These are phyloP conservation scores for Porcisia deanei DNA, from an alignment of 208 protist species.

Conservation along the genomic window DNA sequence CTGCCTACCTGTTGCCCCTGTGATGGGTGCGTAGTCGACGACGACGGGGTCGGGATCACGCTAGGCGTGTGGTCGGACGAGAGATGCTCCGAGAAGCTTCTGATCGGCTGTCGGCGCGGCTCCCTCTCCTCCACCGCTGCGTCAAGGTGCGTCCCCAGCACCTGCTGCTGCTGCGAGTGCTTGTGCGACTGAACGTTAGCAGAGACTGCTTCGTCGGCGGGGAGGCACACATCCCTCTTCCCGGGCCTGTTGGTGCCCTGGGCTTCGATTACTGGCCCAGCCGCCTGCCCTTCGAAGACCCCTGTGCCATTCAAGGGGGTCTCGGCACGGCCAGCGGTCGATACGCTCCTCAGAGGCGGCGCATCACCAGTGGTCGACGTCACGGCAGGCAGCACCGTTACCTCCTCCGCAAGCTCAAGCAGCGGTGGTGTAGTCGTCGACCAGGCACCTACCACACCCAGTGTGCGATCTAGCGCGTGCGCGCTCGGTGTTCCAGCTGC, in stretches of 20 bases:
- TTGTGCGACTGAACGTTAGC: background rate
- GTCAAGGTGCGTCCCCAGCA: background rate
- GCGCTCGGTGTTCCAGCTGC: background rate
- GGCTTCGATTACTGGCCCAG: background rate
- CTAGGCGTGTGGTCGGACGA: constrained; percentile 20
- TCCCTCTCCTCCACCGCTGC: background rate
- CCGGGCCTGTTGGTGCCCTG: background rate
- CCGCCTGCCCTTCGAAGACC: background rate
- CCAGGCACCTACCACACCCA: background rate
- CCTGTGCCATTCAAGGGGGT: background rate
- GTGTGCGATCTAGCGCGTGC: background rate
- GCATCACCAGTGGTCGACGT: background rate
- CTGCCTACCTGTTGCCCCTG: background rate
- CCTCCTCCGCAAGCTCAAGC: constrained; percentile 12
- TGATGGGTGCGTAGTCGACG: constrained; percentile 13
- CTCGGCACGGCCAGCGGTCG: background rate
- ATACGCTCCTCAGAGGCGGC: background rate
- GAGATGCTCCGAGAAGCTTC: background rate
- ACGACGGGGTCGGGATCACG: constrained; percentile 11
- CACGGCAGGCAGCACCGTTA: constrained; percentile 3
- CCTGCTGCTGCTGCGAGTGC: background rate
- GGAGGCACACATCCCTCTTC: background rate
- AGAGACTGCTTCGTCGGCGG: background rate
- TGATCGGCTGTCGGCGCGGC: background rate
- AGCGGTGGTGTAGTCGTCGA: background rate